Percentiles rank a stretch among this genome's conserved stretches.
phyloP scores from a whole-genome alignment of 192 early-diverging fungal species.

The Coemansia sp. region DNA sequence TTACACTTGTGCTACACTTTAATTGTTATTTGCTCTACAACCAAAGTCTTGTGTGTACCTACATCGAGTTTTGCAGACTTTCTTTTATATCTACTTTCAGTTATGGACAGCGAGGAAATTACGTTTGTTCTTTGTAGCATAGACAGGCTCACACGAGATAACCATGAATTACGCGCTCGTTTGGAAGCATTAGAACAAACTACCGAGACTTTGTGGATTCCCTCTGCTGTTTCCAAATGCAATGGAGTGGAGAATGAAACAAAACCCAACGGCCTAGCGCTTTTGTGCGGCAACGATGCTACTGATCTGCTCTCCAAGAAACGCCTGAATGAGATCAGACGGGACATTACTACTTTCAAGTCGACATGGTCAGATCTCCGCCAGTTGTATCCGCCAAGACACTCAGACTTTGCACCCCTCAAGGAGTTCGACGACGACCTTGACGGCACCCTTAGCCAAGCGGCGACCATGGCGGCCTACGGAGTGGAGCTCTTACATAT shows the following conservation, averaged over 20 bases:
- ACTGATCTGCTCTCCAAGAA: neutral
- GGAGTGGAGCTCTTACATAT: neutral
- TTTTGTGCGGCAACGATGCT: neutral
- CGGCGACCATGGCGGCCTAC: neutral
- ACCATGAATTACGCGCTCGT: neutral
- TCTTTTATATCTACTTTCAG: too few relatives aligned
- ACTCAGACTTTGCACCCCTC: neutral
- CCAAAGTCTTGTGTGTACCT: too few relatives aligned
- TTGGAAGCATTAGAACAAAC: neutral
- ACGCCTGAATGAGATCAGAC: neutral
- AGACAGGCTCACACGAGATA: neutral
- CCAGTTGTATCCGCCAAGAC: neutral
- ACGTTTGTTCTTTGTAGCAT: neutral
- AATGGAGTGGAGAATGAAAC: neutral
- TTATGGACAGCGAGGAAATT: conserved; percentile 1
- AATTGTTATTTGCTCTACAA: too few relatives aligned
- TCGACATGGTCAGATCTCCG: neutral
- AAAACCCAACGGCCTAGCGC: neutral
- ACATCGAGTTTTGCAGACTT: too few relatives aligned
- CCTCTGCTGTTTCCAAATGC: neutral
- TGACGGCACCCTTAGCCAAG: neutral
- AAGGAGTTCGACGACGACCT: neutral
- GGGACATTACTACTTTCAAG: neutral
- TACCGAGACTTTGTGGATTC: neutral
- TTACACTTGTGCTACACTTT: too few relatives aligned